Conservation (phyloP, 1,284 basidiomycete genomes). For the Takashimella koratensis region DNA sequence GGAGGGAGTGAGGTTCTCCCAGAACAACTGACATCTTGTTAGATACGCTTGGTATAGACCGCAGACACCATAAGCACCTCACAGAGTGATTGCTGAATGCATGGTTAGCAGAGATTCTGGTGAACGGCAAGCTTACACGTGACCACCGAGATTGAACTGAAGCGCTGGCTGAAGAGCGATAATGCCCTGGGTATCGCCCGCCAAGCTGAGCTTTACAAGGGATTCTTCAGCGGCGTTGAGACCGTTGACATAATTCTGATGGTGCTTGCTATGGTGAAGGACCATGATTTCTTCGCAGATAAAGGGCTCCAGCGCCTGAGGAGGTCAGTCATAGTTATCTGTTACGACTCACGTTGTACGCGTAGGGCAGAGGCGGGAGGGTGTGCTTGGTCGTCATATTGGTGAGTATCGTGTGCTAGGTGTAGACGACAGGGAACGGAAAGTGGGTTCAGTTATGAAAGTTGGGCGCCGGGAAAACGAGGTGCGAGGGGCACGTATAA, state of each 20-base stretch:
- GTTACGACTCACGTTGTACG: conserved; percentile 60
- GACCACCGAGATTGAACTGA: conserved; percentile 81
- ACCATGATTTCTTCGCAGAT: conserved; percentile 68
- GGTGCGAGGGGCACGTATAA: no score
- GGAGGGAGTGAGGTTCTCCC: no score
- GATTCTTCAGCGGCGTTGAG: conserved; percentile 80
- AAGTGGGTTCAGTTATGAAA: no score
- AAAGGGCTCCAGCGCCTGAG: conserved; percentile 49
- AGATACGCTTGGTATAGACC: no score
- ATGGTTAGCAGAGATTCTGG: no score
- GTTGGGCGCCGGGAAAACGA: no score
- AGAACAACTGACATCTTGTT: no score
- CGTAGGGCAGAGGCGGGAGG: conserved; percentile 78
- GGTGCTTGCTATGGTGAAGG: conserved; percentile 88
- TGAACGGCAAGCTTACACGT: conserved; percentile 29
- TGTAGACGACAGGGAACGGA: no score
- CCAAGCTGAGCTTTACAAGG: conserved; percentile 57
- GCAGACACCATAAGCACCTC: no score
- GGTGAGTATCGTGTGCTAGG: background rate
- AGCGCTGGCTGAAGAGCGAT: conserved; percentile 76
- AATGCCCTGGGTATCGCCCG: conserved; percentile 62
- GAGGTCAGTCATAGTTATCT: background rate
- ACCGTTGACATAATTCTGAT: conserved; percentile 81
- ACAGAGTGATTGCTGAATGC: no score
- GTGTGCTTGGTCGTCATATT: conserved; percentile 11